Conservation (phyloP, 805 yeast species). For the Metschnikowia colocasiae region DNA sequence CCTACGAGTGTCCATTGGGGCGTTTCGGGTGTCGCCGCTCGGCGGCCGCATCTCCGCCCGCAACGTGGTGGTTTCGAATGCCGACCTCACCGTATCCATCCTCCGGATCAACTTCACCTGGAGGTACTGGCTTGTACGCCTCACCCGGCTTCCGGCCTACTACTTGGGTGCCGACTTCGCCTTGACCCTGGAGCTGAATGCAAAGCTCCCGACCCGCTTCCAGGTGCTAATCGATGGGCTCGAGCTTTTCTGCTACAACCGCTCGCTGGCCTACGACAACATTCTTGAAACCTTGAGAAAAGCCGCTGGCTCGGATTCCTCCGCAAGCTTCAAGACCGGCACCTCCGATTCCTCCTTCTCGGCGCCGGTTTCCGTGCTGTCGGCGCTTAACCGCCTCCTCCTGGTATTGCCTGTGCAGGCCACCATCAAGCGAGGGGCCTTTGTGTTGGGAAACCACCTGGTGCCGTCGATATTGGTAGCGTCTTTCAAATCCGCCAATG, state of each 20-base stretch:
- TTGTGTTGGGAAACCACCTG: conserved; percentile 73
- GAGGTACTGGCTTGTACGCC: conserved; percentile 76
- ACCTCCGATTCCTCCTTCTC: conserved; percentile 1
- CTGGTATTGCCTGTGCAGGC: conserved; percentile 60
- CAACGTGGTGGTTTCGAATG: conserved; percentile 69
- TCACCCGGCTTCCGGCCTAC: conserved; percentile 39
- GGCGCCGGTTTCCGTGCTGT: neutral
- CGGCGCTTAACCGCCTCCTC: conserved; percentile 19
- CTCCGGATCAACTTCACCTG: conserved; percentile 77
- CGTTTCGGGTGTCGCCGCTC: conserved; percentile 70
- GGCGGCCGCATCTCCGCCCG: conserved; percentile 82
- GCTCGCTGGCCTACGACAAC: conserved; percentile 71
- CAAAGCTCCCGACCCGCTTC: conserved; percentile 53
- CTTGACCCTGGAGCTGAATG: conserved; percentile 31
- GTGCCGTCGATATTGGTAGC: conserved; percentile 71
- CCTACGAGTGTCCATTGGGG: conserved; percentile 62
- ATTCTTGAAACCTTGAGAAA: conserved; percentile 42
- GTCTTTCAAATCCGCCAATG: conserved; percentile 53
- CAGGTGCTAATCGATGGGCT: conserved; percentile 65
- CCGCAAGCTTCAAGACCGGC: conserved; percentile 8
- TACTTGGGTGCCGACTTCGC: conserved; percentile 16
- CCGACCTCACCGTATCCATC: conserved; percentile 66
- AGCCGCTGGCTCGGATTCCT: conserved; percentile 1
- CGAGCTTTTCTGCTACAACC: conserved; percentile 80
- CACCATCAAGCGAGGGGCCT: conserved; percentile 59